phyloP scores from a whole-genome alignment of 305 asterid species.

The Solanum chacoense region DNA sequence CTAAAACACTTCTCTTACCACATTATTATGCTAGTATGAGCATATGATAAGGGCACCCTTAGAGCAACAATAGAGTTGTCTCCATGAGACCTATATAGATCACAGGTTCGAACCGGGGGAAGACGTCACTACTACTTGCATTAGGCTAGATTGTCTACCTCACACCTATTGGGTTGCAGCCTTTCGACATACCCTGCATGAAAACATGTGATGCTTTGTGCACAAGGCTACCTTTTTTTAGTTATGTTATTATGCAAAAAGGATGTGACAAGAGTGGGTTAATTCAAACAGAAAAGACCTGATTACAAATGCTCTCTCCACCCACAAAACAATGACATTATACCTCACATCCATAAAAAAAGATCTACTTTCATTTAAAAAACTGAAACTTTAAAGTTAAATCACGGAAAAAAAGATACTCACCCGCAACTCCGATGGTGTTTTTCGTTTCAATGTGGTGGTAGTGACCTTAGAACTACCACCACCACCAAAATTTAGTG shows the following conservation, averaged over 20 bases:
- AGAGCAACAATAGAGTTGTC: not conserved
- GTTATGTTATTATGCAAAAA: not conserved
- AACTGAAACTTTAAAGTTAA: not conserved
- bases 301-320: not conserved
- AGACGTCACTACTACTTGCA: not conserved
- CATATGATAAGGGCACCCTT: not conserved
- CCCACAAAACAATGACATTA: not conserved
- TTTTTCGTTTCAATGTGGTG: conserved; percentile 59
- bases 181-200: not conserved
- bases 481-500: conserved; percentile 41
- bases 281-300: not conserved
- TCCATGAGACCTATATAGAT: not conserved
- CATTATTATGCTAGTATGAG: not conserved
- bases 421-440: conserved; percentile 85
- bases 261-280: not conserved
- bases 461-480: conserved; percentile 32
- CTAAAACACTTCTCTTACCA: not conserved
- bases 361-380: not conserved
- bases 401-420: not conserved
- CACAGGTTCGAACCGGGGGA: not conserved
- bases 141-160: not conserved
- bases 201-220: not conserved
- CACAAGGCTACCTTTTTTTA: not conserved
- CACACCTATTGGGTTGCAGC: not conserved
- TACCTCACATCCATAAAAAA: not conserved